phyloP scores from a whole-genome alignment of 495 filamentous ascomycete genomes.

The Podospora appendiculata region DNA sequence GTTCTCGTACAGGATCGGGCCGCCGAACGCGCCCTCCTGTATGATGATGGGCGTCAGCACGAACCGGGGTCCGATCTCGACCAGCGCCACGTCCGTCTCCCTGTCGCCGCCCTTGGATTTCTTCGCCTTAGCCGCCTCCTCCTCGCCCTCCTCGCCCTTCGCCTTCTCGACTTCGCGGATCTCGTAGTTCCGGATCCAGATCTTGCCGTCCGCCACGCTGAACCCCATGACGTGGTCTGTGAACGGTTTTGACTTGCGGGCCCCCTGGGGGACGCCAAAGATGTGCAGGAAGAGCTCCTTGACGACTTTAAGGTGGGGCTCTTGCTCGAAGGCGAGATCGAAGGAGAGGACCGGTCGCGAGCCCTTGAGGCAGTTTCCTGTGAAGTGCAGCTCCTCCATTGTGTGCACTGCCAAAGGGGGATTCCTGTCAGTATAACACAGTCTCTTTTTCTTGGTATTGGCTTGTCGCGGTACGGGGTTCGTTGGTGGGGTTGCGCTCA shows the following conservation, averaged over 20 bases:
- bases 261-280: slow-evolving; percentile 87
- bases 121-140: slow-evolving; percentile 16
- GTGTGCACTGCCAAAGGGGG: slow-evolving; percentile 57
- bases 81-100: slow-evolving; percentile 69
- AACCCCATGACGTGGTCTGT: slow-evolving; percentile 92
- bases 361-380: slow-evolving; percentile 93
- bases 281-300: slow-evolving; percentile 84
- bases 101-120: slow-evolving; percentile 31
- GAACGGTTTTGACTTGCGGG: slow-evolving; percentile 89
- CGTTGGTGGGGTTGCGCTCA: slow-evolving; percentile 7
- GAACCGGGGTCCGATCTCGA: slow-evolving; percentile 93
- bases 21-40: slow-evolving; percentile 89
- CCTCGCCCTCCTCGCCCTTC: slow-evolving; percentile 34
- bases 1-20: slow-evolving; percentile 97
- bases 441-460: no score
- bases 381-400: slow-evolving; percentile 93
- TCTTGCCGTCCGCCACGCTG: slow-evolving; percentile 86
- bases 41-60: slow-evolving; percentile 95
- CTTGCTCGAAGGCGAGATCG: slow-evolving; percentile 72
- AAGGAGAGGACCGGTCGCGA: slow-evolving; percentile 93
- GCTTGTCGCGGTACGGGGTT: neutral
- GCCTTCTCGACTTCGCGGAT: slow-evolving; percentile 70
- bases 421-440: no score
- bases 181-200: slow-evolving; percentile 95
- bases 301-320: slow-evolving; percentile 61